Percentiles rank a stretch among this genome's conserved stretches.
These are phyloP conservation scores for Emericellopsis cladophorae DNA, from an alignment of 2,329 filamentous ascomycete genomes.

Conservation along the genomic window DNA sequence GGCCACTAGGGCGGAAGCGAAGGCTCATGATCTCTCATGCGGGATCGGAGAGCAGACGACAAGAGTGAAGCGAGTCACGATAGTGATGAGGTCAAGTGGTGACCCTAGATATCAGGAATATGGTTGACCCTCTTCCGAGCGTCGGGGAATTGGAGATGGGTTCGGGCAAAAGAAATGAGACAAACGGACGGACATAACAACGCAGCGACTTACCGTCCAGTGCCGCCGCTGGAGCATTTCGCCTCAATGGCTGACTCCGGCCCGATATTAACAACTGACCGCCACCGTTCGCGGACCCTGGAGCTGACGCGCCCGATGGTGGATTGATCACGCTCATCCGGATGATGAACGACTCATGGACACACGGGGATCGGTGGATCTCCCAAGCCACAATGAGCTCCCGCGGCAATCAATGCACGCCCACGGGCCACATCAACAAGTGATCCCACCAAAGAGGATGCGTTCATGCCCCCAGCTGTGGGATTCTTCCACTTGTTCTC, in stretches of 20 bases:
- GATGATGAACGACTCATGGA: background rate
- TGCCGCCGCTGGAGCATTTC: conserved; percentile 40
- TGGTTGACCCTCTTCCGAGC: conserved; percentile 1
- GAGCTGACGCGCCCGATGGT: conserved; percentile 33
- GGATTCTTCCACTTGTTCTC: too few species aligned
- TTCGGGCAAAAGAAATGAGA: background rate
- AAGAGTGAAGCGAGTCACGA: background rate
- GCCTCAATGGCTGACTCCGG: conserved; percentile 33
- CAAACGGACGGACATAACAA: conserved; percentile 2
- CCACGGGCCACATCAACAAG: too few species aligned
- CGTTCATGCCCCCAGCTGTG: too few species aligned
- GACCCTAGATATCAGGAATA: background rate
- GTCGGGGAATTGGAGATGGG: background rate
- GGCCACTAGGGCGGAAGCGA: conserved; percentile 16
- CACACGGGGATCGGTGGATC: too few species aligned
- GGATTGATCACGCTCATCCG: conserved; percentile 43
- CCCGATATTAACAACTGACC: conserved; percentile 8
- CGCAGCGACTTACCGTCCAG: conserved; percentile 41
- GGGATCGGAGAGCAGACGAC: background rate
- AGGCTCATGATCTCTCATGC: conserved; percentile 14
- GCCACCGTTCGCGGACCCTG: conserved; percentile 29
- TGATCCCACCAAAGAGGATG: too few species aligned
- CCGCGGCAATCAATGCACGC: too few species aligned
- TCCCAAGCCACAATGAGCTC: too few species aligned
- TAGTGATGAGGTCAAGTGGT: background rate